Base-by-base conservation (phyloP, 2,329 filamentous ascomycete genomes). In the Colletotrichum sp. region DNA sequence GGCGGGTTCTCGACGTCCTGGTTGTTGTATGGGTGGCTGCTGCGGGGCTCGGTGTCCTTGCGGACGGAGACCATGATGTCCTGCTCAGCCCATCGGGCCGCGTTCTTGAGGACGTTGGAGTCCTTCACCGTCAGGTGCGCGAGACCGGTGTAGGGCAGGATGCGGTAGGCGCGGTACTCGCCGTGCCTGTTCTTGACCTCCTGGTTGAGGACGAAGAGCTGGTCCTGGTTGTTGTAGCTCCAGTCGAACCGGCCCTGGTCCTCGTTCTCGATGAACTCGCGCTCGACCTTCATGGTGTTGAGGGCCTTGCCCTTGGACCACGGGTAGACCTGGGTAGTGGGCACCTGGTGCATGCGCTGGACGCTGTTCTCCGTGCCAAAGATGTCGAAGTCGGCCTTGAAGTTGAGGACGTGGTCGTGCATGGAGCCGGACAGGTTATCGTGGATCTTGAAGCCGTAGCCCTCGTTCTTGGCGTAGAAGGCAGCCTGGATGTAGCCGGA, bases 371-470 rank as follows among this genome's bases (percentile, higher is more conserved):
- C 81, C 2, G 82, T 85, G 18, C 88, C 89, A 9, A 86, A 81
- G 36, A 90, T 85, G 77, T 91, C 89, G 28, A 90, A 83, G 79
- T 90, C 89, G 59, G 85, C 85, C 78, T 91, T 91, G 83, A 87
- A 90, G 77, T 88, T 90, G 48, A 90, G 78, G 1, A 91, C 88
- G 77, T 91, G 89, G 79, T 90, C 88, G 79, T 91, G 89, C 84
- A 90, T 89, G 32, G 84, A 86, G 7, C 88, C 88, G 1, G 84
- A 85, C 2, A 89, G 81, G 30, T 82, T 80, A 69, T 90, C 86
- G 75, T 89, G 86, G 63, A 90, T 88, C 36, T 85, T 81, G 78
- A 84, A 90, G 7, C 89, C 89, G 71, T 89, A 90, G 67, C 87
- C 86, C 1, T 84, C 79, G 64, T 88, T 87, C 52, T 86, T 79